Conservation (phyloP, 2,329 filamentous ascomycete species). For the Fusarium keratoplasticum region DNA sequence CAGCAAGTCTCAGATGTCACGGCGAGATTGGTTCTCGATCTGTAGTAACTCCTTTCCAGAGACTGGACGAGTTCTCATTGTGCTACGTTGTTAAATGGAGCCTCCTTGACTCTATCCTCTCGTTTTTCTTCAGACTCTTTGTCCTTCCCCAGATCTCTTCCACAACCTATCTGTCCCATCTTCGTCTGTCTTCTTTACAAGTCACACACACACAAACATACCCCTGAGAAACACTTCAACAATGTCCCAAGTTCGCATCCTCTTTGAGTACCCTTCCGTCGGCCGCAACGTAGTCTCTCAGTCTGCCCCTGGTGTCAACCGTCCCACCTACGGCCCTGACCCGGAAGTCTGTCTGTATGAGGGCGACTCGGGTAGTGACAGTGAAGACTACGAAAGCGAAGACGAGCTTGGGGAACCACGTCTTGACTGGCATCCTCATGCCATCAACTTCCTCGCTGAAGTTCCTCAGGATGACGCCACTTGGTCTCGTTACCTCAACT, state of each 20-base stretch:
- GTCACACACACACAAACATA: neutral
- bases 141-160: neutral
- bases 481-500: constrained; percentile 20
- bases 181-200: neutral
- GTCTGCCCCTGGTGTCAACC: neutral
- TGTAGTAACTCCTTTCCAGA: neutral
- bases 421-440: constrained; percentile 14
- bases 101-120: neutral
- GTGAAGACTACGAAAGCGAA: neutral
- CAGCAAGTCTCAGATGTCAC: neutral
- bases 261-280: constrained; percentile 13
- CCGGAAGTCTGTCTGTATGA: neutral
- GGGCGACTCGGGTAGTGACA: neutral
- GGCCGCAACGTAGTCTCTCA: constrained; percentile 4
- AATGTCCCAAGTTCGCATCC: neutral
- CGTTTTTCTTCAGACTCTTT: neutral
- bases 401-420: neutral
- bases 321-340: neutral
- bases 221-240: neutral
- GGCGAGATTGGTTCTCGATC: neutral
- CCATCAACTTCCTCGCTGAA: constrained; percentile 18
- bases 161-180: neutral
- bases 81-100: neutral
- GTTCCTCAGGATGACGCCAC: constrained; percentile 15
- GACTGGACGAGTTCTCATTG: neutral